Evolutionary conservation across 2,329 filamentous ascomycete genomes (phyloP).

Genomic region (Coniochaeta ligniaria): DNA sequence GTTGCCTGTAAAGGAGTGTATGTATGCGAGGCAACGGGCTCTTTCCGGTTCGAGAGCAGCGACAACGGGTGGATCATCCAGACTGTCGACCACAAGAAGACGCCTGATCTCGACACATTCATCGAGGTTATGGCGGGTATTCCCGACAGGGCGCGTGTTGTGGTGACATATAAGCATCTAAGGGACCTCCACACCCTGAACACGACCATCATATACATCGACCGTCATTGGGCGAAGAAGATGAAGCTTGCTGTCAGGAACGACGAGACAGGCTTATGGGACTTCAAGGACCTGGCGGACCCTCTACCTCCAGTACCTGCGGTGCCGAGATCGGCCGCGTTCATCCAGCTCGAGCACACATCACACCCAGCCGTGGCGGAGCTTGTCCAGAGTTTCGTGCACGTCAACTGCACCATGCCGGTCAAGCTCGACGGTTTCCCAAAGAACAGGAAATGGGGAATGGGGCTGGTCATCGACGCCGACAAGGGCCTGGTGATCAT

Average conservation of each 20-base stretch:
- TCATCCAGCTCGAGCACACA: conserved; percentile 85
- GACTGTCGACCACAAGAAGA: conserved; percentile 85
- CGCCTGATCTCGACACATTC: conserved; percentile 80
- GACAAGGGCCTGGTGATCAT: conserved; percentile 93
- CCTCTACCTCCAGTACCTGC: conserved; percentile 68
- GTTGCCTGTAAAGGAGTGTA: conserved; percentile 90
- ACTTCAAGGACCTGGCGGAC: conserved; percentile 80
- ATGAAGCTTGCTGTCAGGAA: conserved; percentile 92
- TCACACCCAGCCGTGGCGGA: conserved; percentile 87
- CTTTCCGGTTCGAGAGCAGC: conserved; percentile 87
- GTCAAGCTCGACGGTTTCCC: conserved; percentile 98
- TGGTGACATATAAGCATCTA: conserved; percentile 93
- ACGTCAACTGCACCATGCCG: conserved; percentile 87
- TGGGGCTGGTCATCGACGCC: conserved; percentile 94
- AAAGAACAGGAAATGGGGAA: conserved; percentile 87
- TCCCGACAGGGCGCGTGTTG: conserved; percentile 74
- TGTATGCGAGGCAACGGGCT: conserved; percentile 89
- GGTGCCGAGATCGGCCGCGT: conserved; percentile 72
- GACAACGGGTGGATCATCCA: conserved; percentile 93
- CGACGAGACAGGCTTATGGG: conserved; percentile 85
- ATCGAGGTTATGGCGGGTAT: conserved; percentile 86
- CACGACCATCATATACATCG: conserved; percentile 85
- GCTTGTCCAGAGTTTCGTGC: conserved; percentile 89
- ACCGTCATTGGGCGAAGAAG: conserved; percentile 92
- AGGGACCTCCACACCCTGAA: conserved; percentile 90